Base-by-base conservation (phyloP, 495 filamentous ascomycete genomes). In the Bombardia bombarda region DNA sequence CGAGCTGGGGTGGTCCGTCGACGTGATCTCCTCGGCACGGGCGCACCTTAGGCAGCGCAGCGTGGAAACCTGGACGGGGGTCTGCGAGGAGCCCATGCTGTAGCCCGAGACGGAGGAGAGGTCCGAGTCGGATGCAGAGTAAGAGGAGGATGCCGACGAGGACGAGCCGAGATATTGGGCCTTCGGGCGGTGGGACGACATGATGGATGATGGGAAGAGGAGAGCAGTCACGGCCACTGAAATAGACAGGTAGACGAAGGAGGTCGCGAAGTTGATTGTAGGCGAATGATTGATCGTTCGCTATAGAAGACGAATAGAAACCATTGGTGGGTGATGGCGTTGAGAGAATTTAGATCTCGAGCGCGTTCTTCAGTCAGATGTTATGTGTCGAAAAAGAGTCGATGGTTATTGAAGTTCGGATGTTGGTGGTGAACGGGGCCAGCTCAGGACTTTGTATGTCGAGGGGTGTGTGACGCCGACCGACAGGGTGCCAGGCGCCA, bases 31-130 rank as follows among this genome's bases (percentile, higher is more conserved):
- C 32, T 73, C 73, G 38, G 66, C 65, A 13, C 71, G 71, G 9
- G 73, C 72, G 52, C 74, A 78, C 39, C 74, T 65, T 39, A 75
- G 60, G 58, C 74, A 78, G 40, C 73, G 73, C 39, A 78, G 55
- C 39, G 73, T 58, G 56, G 72, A 65, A 8, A 78, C 73, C 32
- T 72, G 65, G 16, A 62, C 68, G 6, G 62, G 52, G 12, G 65
- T 50, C 32, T 60, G 65, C n/a, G 62, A 52, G 2, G 52, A 49
- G 38, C 72, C 68, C 65, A 72, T 72, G 46, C 64, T 61, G 54
- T 49, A 44, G 42, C 63, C 49, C 41, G 50, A 53, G 34, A 47
- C 43, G 19, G 44, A 46, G 5, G 68, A 63, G 35, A 65, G 56
- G 36, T 68, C 66, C 41, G 60, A 61, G 50, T 65, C 66, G 31